Percentiles rank a stretch among this genome's conserved stretches.
phyloP scores from a whole-genome alignment of 768 basidiomycete species.

The Russula ochroleuca region DNA sequence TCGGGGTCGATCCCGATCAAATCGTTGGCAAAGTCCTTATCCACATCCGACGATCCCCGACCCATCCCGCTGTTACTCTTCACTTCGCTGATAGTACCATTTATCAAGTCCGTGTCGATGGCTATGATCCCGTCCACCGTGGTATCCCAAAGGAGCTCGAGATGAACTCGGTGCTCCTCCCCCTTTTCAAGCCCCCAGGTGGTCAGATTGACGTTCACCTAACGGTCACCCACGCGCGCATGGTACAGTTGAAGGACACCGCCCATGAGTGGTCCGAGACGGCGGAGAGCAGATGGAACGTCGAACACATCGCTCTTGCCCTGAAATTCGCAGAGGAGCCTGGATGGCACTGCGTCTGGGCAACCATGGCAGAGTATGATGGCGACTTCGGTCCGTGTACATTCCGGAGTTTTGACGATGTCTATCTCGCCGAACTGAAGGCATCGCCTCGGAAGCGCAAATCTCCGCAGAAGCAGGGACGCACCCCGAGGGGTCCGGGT shows the following conservation, averaged over 20 bases:
- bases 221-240: slow-evolving; percentile 49
- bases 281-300: slow-evolving; percentile 40
- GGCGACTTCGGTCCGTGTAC: slow-evolving; percentile 39
- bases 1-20: slow-evolving; percentile 33
- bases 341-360: slow-evolving; percentile 65
- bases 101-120: slow-evolving; percentile 52
- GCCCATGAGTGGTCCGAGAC: slow-evolving; percentile 45
- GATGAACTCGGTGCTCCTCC: slow-evolving; percentile 43
- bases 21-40: slow-evolving; percentile 36
- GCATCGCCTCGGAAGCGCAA: slow-evolving; percentile 14
- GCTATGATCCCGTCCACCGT: slow-evolving; percentile 52
- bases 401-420: slow-evolving; percentile 27
- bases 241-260: slow-evolving; percentile 54
- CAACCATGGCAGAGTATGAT: slow-evolving; percentile 52
- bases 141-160: slow-evolving; percentile 60
- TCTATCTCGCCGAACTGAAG: slow-evolving; percentile 46
- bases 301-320: slow-evolving; percentile 47
- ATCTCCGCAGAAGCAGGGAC: slow-evolving; percentile 10
- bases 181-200: slow-evolving; percentile 37
- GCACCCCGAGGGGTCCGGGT: slow-evolving; percentile 1
- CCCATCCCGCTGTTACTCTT: slow-evolving; percentile 38
- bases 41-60: slow-evolving; percentile 33
- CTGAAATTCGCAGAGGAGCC: slow-evolving; percentile 49
- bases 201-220: slow-evolving; percentile 36
- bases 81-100: slow-evolving; percentile 37